These are phyloP conservation scores for Calonectria hawksworthii DNA, from an alignment of 2,329 filamentous ascomycete species.

Conservation along the genomic window DNA sequence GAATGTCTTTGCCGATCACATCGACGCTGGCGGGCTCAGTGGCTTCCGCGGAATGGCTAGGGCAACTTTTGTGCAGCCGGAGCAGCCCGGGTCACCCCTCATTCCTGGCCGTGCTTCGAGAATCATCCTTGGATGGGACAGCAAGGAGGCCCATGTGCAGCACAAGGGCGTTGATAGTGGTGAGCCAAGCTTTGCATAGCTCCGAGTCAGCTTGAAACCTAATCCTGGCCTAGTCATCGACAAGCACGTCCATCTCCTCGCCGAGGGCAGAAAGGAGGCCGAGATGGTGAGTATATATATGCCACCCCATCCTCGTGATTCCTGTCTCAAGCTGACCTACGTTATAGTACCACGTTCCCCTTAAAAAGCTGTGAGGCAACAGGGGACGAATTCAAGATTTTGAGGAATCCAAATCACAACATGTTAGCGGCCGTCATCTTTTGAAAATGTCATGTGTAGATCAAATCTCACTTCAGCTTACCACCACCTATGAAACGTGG, in stretches of 20 bases:
- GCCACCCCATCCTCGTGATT: neutral
- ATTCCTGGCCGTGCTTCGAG: slow-evolving; percentile 49
- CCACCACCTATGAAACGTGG: neutral
- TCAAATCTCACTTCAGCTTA: neutral
- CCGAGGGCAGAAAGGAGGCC: slow-evolving; percentile 46
- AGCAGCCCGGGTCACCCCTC: slow-evolving; percentile 44
- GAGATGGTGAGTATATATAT: slow-evolving; percentile 48
- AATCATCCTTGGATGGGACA: slow-evolving; percentile 57
- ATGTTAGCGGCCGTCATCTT: neutral
- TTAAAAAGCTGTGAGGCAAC: slow-evolving; percentile 35
- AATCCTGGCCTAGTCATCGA: slow-evolving; percentile 48
- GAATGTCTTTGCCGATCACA: slow-evolving; percentile 44
- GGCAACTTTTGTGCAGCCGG: slow-evolving; percentile 51
- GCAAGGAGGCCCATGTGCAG: slow-evolving; percentile 53
- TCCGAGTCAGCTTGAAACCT: neutral
- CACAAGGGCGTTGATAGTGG: slow-evolving; percentile 49
- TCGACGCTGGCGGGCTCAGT: slow-evolving; percentile 39
- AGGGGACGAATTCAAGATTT: neutral
- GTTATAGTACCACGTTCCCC: slow-evolving; percentile 47
- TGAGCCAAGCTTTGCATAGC: slow-evolving; percentile 31
- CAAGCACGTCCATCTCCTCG: slow-evolving; percentile 51
- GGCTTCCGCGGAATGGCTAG: slow-evolving; percentile 51
- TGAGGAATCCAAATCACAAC: neutral
- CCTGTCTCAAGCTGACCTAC: neutral
- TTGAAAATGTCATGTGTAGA: neutral